phyloP scores from a whole-genome alignment of 371 early-diverging fungal species.

The Syncephalastrum racemosum region DNA sequence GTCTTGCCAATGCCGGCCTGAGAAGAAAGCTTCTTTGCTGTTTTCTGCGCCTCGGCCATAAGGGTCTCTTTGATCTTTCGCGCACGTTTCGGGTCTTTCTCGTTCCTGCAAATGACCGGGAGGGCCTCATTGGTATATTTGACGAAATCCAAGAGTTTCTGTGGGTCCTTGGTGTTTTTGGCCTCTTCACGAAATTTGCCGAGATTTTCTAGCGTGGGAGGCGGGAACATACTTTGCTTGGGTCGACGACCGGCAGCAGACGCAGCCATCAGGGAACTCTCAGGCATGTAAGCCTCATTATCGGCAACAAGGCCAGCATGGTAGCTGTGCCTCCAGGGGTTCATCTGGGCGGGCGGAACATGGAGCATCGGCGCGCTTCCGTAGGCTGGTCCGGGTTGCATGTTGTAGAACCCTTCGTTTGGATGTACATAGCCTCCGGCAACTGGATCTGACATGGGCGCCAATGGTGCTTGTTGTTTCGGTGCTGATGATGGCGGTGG shows the following conservation, averaged over 20 bases:
- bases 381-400: too few species aligned
- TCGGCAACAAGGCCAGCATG: conserved; percentile 14
- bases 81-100: conserved; percentile 66
- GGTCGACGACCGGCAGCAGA: conserved; percentile 27
- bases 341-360: neutral
- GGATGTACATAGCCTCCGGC: neutral
- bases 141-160: conserved; percentile 77
- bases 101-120: conserved; percentile 46
- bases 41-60: conserved; percentile 73
- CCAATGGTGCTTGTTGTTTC: neutral
- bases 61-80: conserved; percentile 72
- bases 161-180: conserved; percentile 73
- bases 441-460: neutral
- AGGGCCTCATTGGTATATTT: conserved; percentile 71
- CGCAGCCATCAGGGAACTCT: conserved; percentile 39
- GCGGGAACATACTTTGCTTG: conserved; percentile 39
- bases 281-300: conserved; percentile 27
- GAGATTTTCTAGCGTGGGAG: conserved; percentile 63
- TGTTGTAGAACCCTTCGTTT: neutral
- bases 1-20: conserved; percentile 68
- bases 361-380: too few species aligned
- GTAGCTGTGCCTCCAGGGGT: conserved; percentile 14
- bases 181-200: conserved; percentile 79
- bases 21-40: conserved; percentile 73
- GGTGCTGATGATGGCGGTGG: neutral